phyloP scores from a whole-genome alignment of 805 yeast genomes.

The Nakazawaea sp. region DNA sequence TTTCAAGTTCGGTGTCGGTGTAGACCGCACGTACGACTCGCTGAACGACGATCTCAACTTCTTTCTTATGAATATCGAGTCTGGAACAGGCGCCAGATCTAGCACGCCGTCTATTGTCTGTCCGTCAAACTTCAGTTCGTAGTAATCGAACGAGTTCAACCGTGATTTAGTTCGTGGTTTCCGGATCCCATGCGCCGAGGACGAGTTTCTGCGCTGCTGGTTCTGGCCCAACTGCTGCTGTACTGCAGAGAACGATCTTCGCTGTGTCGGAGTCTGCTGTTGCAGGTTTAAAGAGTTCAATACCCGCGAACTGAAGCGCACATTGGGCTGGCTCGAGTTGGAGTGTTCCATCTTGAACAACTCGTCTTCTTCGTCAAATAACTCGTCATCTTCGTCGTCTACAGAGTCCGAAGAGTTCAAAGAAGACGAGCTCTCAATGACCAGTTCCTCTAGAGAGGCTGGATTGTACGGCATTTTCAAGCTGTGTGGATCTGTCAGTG shows the following conservation, averaged over 20 bases:
- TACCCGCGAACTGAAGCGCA: slow-evolving; percentile 9
- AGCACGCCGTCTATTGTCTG: slow-evolving; percentile 12
- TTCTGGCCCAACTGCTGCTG: slow-evolving; percentile 1
- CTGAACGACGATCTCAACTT: slow-evolving; percentile 29
- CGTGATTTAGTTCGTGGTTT: slow-evolving; percentile 29
- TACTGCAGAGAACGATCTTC: slow-evolving; percentile 1
- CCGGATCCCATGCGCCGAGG: slow-evolving; percentile 20
- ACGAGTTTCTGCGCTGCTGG: slow-evolving; percentile 5
- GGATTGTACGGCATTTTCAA: slow-evolving; percentile 38
- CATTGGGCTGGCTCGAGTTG: slow-evolving; percentile 6
- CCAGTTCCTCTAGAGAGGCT: slow-evolving; percentile 26
- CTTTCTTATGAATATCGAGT: slow-evolving; percentile 17
- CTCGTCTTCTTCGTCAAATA: slow-evolving; percentile 31
- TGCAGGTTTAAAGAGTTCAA: slow-evolving; percentile 6
- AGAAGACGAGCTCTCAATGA: slow-evolving; percentile 28
- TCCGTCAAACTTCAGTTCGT: slow-evolving; percentile 23
- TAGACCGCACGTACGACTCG: slow-evolving; percentile 32
- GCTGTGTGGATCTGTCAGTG: slow-evolving; percentile 36
- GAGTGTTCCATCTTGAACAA: slow-evolving; percentile 20
- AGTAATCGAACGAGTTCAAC: slow-evolving; percentile 32
- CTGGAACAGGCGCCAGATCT: slow-evolving; percentile 21
- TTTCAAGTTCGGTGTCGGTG: slow-evolving; percentile 12
- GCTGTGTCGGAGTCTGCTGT: background rate
- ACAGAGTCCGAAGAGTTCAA: slow-evolving; percentile 19
- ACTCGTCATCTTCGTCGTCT: slow-evolving; percentile 32